Evolutionary conservation across 306 rosid genomes (phyloP).

Genomic region (Begonia masoniana): DNA sequence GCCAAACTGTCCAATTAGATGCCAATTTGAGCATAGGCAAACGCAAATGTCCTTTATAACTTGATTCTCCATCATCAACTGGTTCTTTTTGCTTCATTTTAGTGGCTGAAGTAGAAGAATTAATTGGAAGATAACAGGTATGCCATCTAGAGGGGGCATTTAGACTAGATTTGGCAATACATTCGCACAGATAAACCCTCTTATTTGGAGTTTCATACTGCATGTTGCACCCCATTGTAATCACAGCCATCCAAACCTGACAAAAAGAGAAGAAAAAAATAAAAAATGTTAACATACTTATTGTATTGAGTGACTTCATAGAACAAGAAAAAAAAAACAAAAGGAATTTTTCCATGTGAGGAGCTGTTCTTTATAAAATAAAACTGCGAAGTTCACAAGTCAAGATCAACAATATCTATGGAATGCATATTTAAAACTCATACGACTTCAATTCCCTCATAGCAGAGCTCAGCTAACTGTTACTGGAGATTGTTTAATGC

Average conservation of each 20-base stretch:
- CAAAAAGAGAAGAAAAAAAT: neutral
- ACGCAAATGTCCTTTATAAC: constrained; percentile 6
- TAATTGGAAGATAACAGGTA: constrained; percentile 1
- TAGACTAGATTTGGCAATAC: constrained; percentile 1
- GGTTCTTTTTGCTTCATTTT: constrained; percentile 10
- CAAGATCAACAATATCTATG: no score
- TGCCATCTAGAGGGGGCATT: constrained; percentile 7
- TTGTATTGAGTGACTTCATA: no score
- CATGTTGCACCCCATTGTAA: constrained; percentile 31
- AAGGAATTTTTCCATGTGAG: neutral
- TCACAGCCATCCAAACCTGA: constrained; percentile 49
- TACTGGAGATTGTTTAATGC: no score
- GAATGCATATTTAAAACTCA: no score
- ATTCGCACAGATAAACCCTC: constrained; percentile 10
- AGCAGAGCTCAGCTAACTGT: no score
- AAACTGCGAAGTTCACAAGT: no score
- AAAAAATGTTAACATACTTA: no score
- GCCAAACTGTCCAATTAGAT: constrained; percentile 6
- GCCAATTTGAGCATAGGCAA: no score
- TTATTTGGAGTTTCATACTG: constrained; percentile 20
- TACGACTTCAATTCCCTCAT: no score
- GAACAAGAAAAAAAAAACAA: constrained; percentile 6
- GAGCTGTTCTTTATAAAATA: neutral
- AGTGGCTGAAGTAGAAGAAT: neutral
- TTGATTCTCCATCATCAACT: constrained; percentile 3